Conservation (phyloP, 169 alveolate species). For the Cryptosporidium viatorum region DNA sequence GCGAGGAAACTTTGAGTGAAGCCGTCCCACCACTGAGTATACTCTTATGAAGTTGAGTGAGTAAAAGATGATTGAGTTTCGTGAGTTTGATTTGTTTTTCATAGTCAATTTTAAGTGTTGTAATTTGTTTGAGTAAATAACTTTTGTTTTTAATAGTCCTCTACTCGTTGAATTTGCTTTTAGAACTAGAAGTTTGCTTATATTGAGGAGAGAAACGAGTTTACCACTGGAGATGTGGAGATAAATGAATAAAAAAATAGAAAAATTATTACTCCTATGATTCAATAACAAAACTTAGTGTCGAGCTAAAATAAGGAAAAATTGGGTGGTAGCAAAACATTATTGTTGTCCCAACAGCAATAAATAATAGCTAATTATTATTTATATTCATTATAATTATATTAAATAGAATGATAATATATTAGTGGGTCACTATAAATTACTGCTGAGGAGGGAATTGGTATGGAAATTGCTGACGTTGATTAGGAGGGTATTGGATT, state of each 20-base stretch:
- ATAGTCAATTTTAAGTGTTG: neutral
- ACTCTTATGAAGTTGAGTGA: neutral
- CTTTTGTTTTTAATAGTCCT: too few species aligned
- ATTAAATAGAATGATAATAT: conserved; percentile 26
- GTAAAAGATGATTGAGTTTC: neutral
- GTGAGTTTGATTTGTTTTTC: neutral
- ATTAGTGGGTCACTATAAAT: neutral
- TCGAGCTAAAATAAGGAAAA: conserved; percentile 12
- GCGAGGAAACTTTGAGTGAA: neutral
- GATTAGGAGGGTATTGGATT: conserved; percentile 24
- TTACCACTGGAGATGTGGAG: neutral
- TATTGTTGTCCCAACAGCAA: conserved; percentile 13
- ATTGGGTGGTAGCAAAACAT: neutral
- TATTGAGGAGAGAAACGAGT: too few species aligned
- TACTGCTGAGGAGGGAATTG: conserved; percentile 72
- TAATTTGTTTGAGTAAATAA: neutral
- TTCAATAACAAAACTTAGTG: conserved; percentile 16
- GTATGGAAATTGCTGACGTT: conserved; percentile 39
- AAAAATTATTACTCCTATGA: conserved; percentile 3
- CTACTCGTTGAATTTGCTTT: too few species aligned
- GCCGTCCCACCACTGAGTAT: neutral
- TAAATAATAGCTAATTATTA: conserved; percentile 21
- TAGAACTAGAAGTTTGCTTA: too few species aligned
- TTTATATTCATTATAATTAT: conserved; percentile 13
- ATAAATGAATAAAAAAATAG: neutral